phyloP scores from a whole-genome alignment of 306 rosid genomes.

The Acacia melanoxylon region DNA sequence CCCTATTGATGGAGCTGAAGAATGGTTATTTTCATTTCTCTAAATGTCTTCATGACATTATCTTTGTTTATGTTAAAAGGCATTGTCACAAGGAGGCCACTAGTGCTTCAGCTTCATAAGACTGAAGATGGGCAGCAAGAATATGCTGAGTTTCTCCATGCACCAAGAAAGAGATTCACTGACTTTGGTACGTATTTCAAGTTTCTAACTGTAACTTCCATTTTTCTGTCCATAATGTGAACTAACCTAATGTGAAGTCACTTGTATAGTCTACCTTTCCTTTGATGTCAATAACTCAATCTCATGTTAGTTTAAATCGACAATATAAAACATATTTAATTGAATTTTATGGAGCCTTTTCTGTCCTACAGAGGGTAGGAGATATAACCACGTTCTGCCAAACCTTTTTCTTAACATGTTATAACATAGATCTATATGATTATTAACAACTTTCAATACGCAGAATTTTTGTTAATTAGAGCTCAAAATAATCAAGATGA shows the following conservation, averaged over 20 bases:
- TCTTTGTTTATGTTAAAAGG: constrained; percentile 48
- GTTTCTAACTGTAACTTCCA: constrained; percentile 16
- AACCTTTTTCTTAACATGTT: not conserved
- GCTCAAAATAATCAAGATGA: too few species aligned
- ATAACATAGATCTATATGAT: not conserved
- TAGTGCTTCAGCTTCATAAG: constrained; percentile 95
- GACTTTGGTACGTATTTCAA: constrained; percentile 80
- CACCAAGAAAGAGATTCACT: constrained; percentile 69
- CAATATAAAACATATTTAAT: not conserved
- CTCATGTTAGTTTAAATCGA: not conserved
- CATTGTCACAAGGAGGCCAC: constrained; percentile 94
- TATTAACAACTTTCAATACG: not conserved
- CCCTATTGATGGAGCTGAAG: constrained; percentile 2
- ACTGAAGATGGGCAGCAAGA: constrained; percentile 67
- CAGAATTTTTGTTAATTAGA: not conserved
- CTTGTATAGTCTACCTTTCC: not conserved
- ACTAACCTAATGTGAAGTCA: not conserved
- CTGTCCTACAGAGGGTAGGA: not conserved
- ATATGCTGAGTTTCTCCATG: constrained; percentile 96
- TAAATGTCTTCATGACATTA: constrained; percentile 17
- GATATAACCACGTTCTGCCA: not conserved
- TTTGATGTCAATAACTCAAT: constrained; percentile 17
- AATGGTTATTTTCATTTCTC: constrained; percentile 20
- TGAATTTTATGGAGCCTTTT: not conserved
- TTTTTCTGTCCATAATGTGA: constrained; percentile 15